phyloP scores from a whole-genome alignment of 2,329 filamentous ascomycete species.

The Ophiosphaerella korrae region DNA sequence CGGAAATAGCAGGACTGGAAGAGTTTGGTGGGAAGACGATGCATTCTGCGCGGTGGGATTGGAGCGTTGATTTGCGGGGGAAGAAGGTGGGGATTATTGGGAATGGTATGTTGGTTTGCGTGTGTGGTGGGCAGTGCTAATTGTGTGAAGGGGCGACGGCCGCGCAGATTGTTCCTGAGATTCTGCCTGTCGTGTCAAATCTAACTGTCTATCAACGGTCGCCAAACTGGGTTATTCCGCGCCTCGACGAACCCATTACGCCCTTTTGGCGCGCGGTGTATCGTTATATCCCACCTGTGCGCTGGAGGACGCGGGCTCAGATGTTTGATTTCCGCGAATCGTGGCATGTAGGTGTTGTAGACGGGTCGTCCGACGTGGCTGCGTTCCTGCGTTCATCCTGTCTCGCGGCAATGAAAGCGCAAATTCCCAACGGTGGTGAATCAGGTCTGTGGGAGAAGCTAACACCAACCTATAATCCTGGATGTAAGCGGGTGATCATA shows the following conservation, averaged over 20 bases:
- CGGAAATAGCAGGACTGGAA: constrained; percentile 55
- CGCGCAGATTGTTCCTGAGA: constrained; percentile 63
- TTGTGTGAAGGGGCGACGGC: constrained; percentile 56
- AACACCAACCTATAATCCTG: constrained; percentile 59
- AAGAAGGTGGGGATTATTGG: constrained; percentile 65
- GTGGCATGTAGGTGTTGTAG: constrained; percentile 53
- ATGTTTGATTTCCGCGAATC: constrained; percentile 63
- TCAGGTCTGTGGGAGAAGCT: constrained; percentile 59
- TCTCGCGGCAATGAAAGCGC: constrained; percentile 49
- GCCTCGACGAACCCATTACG: constrained; percentile 56
- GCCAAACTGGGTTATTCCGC: constrained; percentile 64
- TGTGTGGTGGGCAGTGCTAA: too few relatives aligned
- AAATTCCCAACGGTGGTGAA: constrained; percentile 52
- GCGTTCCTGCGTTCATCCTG: constrained; percentile 48
- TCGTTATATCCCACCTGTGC: constrained; percentile 57
- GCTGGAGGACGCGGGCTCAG: constrained; percentile 56
- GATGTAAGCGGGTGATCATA: constrained; percentile 62
- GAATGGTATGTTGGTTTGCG: constrained; percentile 51
- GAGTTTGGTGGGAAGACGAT: constrained; percentile 59
- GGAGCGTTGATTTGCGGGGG: constrained; percentile 59
- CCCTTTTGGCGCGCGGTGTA: constrained; percentile 50
- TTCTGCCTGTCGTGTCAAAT: constrained; percentile 56
- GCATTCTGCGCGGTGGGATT: constrained; percentile 66
- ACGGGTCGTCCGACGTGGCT: constrained; percentile 48
- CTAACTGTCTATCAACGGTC: constrained; percentile 63